These are phyloP conservation scores for Starmerella stigmatis DNA, from an alignment of 805 yeast genomes.

Conservation along the genomic window DNA sequence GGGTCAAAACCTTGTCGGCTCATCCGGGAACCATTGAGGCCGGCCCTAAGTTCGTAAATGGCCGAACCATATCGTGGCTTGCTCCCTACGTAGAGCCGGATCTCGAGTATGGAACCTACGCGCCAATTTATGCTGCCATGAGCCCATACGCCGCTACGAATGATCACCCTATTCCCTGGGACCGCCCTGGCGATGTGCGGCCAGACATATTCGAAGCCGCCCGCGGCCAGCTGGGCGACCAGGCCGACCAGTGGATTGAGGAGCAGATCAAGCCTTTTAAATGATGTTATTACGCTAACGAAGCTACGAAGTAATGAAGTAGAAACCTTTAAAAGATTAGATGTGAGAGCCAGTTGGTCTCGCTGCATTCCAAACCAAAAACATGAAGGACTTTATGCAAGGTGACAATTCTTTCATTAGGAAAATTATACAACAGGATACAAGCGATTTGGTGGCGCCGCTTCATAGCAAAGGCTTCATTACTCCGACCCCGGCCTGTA, in stretches of 20 bases:
- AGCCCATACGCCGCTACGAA: conserved; percentile 33
- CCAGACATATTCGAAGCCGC: conserved; percentile 32
- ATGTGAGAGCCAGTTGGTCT: too few relatives aligned
- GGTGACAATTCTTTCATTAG: too few relatives aligned
- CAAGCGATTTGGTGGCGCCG: too few relatives aligned
- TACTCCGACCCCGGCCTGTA: too few relatives aligned
- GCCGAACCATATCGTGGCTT: conserved; percentile 29
- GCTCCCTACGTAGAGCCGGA: conserved; percentile 10
- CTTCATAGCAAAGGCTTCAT: too few relatives aligned
- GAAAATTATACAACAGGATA: too few relatives aligned
- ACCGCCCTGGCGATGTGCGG: conserved; percentile 33
- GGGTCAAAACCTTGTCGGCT: conserved; percentile 30
- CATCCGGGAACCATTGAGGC: conserved; percentile 37
- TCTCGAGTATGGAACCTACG: conserved; percentile 37
- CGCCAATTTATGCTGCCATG: conserved; percentile 29
- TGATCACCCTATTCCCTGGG: conserved; percentile 36
- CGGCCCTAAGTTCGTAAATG: neutral
- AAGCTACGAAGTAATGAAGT: too few relatives aligned
- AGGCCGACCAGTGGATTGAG: conserved; percentile 29
- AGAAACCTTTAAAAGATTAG: too few relatives aligned
- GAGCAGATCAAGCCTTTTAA: neutral
- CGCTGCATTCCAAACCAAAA: too few relatives aligned
- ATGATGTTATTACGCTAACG: too few relatives aligned
- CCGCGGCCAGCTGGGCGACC: conserved; percentile 30
- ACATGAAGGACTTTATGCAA: too few relatives aligned